A percentile compares a stretch with the other conserved stretches of the same genome.
phyloP scores from a whole-genome alignment of 2,329 filamentous ascomycete genomes.

The Tolypocladium tundrense region DNA sequence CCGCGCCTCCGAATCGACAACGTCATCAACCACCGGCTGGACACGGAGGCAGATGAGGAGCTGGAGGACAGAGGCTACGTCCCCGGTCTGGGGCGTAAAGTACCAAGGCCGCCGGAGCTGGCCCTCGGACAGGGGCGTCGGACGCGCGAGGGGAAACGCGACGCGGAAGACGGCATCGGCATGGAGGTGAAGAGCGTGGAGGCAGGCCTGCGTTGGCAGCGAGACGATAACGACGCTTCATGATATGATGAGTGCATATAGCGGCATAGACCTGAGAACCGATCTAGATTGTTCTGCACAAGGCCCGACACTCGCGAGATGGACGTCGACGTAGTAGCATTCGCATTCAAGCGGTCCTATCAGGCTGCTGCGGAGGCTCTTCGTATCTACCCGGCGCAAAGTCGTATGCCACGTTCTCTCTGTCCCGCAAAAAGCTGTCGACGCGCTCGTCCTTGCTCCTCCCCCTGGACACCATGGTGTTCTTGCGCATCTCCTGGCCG shows the following conservation, averaged over 20 bases:
- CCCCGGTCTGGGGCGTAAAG: background rate
- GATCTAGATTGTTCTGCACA: background rate
- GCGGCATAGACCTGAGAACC: background rate
- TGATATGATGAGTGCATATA: background rate
- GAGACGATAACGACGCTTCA: background rate
- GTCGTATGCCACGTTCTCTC: constrained; percentile 40
- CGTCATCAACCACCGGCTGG: constrained; percentile 22
- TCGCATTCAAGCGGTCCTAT: constrained; percentile 1
- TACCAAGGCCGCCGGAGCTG: background rate
- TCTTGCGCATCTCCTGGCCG: constrained; percentile 45
- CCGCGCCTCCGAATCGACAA: constrained; percentile 28
- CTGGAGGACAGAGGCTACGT: background rate
- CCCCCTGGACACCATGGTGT: constrained; percentile 40
- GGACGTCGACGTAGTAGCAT: background rate
- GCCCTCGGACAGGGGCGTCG: background rate
- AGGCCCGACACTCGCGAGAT: background rate
- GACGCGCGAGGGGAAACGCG: background rate
- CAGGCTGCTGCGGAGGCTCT: constrained; percentile 4
- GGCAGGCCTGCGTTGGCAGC: background rate
- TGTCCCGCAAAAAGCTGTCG: constrained; percentile 63
- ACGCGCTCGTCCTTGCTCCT: constrained; percentile 57
- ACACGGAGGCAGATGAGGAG: constrained; percentile 6
- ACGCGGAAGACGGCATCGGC: background rate
- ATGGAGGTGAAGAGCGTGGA: background rate
- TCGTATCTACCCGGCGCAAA: constrained; percentile 22